Evolutionary conservation across 371 early-diverging fungal genomes (phyloP), one percentile per base, ranked within the genome.

Genomic region (Rhizomucor miehei): DNA sequence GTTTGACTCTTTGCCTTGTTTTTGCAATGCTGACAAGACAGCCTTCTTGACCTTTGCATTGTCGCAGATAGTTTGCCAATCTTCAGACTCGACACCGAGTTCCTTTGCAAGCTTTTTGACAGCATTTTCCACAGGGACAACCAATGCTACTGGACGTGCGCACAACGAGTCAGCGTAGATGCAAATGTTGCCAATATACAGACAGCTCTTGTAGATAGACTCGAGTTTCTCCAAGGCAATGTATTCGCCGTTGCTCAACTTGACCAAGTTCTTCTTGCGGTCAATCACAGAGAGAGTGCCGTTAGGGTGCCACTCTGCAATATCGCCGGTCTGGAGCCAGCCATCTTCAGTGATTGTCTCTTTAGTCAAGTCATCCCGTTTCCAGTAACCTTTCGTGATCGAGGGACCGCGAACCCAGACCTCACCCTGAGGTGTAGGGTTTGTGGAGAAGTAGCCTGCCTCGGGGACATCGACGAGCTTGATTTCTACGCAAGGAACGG

Each of bases 161-260:
- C 80, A 73, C 46, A 81, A 70, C 11, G 90, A 75, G 59, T 95
- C 89, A 13, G 90, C 97, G 68, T 89, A 88, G 20, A 98, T 83
- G 71, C 92, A 92, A 39, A 95, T 81, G 67, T 92, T 92, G 67
- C 79, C 81, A 39, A 92, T 87, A 64, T 76, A 88, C 12, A 81
- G 55, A 46, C 86, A 85, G 52, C 83, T 84, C 73, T 89, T 89
- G 84, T 95, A 96, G 3, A 90, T 80, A 4, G 93, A 86, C 74
- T 99, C 99, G 37, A 99, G 75, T 64, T 96, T 97, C 69, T 99
- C 99, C 34, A 99, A 82, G 0, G 97, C 97, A 71, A 90, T 92
- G 76, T 99, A 99, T 76, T 99, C 99, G 59, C 99, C 99, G 62
- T 91, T 86, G 40, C 78, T 77, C 23, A 85, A 57, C 39, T 77